A percentile compares a stretch with the other conserved stretches of the same genome.
phyloP scores from a whole-genome alignment of 345 rosid species.

The Salix koriyanagi region DNA sequence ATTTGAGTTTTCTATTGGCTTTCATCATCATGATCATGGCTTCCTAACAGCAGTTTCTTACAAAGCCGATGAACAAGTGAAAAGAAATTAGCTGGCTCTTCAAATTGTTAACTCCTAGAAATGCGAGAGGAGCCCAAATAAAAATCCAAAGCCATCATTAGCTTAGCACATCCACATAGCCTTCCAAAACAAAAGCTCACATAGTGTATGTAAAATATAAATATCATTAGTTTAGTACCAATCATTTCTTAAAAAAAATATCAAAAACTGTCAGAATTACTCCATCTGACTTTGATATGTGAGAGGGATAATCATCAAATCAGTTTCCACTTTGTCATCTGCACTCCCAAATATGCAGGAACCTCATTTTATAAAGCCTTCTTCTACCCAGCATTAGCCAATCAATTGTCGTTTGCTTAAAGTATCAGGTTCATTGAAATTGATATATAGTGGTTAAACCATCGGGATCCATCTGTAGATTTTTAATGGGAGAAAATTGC shows the following conservation, averaged over 20 bases:
- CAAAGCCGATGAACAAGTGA: neutral
- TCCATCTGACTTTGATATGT: neutral
- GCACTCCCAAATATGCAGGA: conserved; percentile 39
- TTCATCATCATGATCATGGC: conserved; percentile 10
- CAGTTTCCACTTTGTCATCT: neutral
- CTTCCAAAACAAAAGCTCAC: neutral
- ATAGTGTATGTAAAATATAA: neutral
- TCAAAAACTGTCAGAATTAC: neutral
- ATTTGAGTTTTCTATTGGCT: neutral
- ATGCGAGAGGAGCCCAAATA: conserved; percentile 5
- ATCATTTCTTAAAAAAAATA: neutral
- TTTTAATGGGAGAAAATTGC: neutral
- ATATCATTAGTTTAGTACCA: neutral
- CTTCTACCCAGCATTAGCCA: neutral
- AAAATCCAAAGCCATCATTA: conserved; percentile 18
- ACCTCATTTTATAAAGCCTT: conserved; percentile 8
- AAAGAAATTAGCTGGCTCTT: neutral
- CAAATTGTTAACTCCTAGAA: conserved; percentile 9
- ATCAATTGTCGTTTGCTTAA: neutral
- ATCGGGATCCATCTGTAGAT: neutral
- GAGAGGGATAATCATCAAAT: neutral
- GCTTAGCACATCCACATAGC: neutral
- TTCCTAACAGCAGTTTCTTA: neutral
- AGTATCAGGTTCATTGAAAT: conserved; percentile 2
- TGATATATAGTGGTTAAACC: conserved; percentile 1